Base-by-base conservation (phyloP, 148 eudicot genomes). In the Chenopodium formosanum region DNA sequence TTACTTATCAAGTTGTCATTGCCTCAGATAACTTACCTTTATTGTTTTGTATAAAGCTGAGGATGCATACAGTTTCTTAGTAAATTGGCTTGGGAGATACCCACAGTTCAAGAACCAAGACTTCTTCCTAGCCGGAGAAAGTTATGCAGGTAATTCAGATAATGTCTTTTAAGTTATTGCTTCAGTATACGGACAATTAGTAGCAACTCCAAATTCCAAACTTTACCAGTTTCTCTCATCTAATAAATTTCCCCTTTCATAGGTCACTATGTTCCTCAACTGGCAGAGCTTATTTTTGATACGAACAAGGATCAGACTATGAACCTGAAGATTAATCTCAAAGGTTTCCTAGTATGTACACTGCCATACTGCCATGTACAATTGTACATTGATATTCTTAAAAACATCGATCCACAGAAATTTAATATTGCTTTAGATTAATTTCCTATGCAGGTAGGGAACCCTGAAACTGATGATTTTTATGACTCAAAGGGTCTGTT, bases 221-320 rank as follows among this genome's bases (percentile, higher is more conserved):
- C 7, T 40, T 29, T 23, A 5, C 48, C 14, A 31, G 32, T 27
- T 11, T 76, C 9, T 34, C 13, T 34, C 34, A 29, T 69, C 72
- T 79, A 9, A 40, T 22, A 46, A 10, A 11, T 20, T 66, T n/a
- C 7, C 53, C 16, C 46, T 25, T 27, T 22, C 79, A 44, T 76
- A 92, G 95, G 95, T 12, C 93, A 92, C 79, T 92, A 92, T 79
- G 87, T 92, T 66, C 95, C 95, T 60, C 93, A 92, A 81, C 78
- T 92, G 62, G 91, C 91, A 73, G 92, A 89, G 74, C 89, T 90
- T 66, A 84, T 92, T 37, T 89, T 82, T 53, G 92, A 90, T 29
- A 72, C 91, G 78, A 92, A 90, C 76, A 89, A 85, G 85, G 82
- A 85, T 44, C 71, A 3, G 29, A 58, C 84, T 13, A 82, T 80